Percentiles rank a stretch among this genome's conserved stretches.
Conservation (phyloP, 2,329 filamentous ascomycete species). For the Pseudogymnoascus sp. region DNA sequence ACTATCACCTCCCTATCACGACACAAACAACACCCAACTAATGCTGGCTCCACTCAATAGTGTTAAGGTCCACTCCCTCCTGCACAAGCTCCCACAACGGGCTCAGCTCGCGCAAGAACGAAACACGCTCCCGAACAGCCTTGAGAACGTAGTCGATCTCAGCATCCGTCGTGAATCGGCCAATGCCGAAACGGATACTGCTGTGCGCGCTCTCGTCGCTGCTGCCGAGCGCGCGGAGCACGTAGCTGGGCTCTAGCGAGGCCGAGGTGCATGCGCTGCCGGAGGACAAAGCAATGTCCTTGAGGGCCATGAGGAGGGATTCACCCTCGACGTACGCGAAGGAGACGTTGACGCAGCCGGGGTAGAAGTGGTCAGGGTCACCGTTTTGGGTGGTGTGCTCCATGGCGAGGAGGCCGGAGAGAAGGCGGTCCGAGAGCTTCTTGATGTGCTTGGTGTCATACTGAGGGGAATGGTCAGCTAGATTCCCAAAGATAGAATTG, state of each 20-base stretch:
- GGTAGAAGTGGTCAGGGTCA: constrained; percentile 74
- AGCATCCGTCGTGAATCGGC: constrained; percentile 85
- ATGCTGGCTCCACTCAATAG: constrained; percentile 97
- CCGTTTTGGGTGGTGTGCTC: constrained; percentile 93
- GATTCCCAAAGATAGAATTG: constrained; percentile 19
- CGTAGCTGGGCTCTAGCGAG: constrained; percentile 92
- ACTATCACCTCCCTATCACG: background rate
- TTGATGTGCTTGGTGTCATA: constrained; percentile 86
- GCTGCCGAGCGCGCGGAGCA: constrained; percentile 85
- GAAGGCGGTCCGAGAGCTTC: constrained; percentile 71
- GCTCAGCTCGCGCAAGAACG: constrained; percentile 87
- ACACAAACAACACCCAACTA: constrained; percentile 33
- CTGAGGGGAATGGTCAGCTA: constrained; percentile 39
- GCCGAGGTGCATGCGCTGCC: constrained; percentile 96
- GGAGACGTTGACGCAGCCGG: constrained; percentile 95
- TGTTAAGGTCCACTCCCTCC: constrained; percentile 89
- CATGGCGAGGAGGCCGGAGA: constrained; percentile 73
- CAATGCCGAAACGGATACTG: constrained; percentile 95
- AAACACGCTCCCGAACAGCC: constrained; percentile 82
- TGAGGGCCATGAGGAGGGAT: constrained; percentile 94
- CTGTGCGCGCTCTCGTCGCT: constrained; percentile 97
- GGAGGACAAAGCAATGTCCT: constrained; percentile 94
- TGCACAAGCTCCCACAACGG: constrained; percentile 97
- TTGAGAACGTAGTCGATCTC: constrained; percentile 98
- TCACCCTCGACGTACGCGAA: constrained; percentile 98